Percentiles rank a stretch among this genome's conserved stretches.
Conservation (phyloP, 768 basidiomycete species). For the Clitopilus hobsonii region DNA sequence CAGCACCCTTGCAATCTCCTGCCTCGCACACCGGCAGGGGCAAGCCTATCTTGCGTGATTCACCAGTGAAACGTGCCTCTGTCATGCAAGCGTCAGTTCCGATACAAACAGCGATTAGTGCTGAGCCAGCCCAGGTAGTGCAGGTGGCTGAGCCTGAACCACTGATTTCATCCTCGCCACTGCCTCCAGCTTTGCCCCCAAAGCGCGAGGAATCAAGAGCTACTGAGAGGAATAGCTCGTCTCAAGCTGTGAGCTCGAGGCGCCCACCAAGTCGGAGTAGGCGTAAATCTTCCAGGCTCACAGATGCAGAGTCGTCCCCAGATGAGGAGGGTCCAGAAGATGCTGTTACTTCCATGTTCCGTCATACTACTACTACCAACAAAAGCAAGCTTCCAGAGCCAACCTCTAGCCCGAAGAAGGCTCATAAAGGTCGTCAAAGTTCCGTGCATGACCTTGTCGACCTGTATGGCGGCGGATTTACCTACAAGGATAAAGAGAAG, state of each 20-base stretch:
- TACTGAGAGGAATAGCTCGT: not conserved
- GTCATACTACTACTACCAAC: slow-evolving; percentile 8
- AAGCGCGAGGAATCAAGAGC: not conserved
- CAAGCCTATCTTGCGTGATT: slow-evolving; percentile 57
- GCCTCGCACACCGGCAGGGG: slow-evolving; percentile 18
- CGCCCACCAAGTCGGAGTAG: slow-evolving; percentile 11
- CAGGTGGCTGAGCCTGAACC: not conserved
- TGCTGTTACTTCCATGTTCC: slow-evolving; percentile 14
- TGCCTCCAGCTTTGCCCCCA: not conserved
- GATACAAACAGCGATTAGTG: slow-evolving; percentile 31
- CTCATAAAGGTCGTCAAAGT: slow-evolving; percentile 57
- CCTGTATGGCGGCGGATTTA: slow-evolving; percentile 61
- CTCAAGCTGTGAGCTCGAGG: slow-evolving; percentile 9
- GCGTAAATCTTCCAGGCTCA: slow-evolving; percentile 42
- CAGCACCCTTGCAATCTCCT: slow-evolving; percentile 11
- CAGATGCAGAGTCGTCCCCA: slow-evolving; percentile 29
- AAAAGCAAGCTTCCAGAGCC: slow-evolving; percentile 17
- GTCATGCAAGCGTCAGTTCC: slow-evolving; percentile 44
- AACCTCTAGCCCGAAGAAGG: slow-evolving; percentile 21
- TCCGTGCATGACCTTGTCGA: slow-evolving; percentile 84
- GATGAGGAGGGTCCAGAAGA: slow-evolving; percentile 52
- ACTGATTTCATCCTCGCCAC: not conserved
- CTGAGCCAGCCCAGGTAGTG: slow-evolving; percentile 28
- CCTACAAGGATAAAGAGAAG: slow-evolving; percentile 37
- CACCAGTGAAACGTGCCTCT: slow-evolving; percentile 70